Evolutionary conservation across 2,329 filamentous ascomycete genomes (phyloP), one percentile per base, ranked within the genome.

Genomic region (Neonectria hederae): DNA sequence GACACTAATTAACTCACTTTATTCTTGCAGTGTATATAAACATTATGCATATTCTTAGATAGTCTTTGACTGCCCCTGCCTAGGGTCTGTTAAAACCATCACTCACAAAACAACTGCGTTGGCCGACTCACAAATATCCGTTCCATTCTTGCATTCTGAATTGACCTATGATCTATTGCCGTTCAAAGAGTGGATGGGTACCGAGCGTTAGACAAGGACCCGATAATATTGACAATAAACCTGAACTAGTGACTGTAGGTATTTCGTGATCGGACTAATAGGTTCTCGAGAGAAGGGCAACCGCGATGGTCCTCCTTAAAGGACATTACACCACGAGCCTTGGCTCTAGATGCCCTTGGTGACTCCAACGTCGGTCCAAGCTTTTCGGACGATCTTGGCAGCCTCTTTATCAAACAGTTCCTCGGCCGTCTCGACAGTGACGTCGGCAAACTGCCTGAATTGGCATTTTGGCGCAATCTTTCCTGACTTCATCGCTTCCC

Each of bases 331-430:
- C 62, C 54, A 65, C 22, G 21, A 30, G 43, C 52, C 52, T 19
- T 58, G 28, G 7, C 59, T 45, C 63, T 71, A 72, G 55, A 61
- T 53, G 8, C 59, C 59, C 30, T 67, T 69, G 59, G 63, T 63
- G 26, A 86, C 83, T 7, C 83, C 83, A 19, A 86, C 84, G 22
- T 82, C 78, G 43, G 73, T 76, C 84, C 83, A 86, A 7, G 83
- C 82, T 57, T 82, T 76, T 51, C 79, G 79, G 4, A 86, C 80
- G 51, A 76, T 79, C 49, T 79, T 75, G n/a, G 81, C 81, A 1
- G 75, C 81, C 5, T 81, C 78, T 1, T 77, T 71, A 5, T 76
- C 81, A 63, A 80, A 85, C 17, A 80, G 71, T 48, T 82, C 78
- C 67, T 80, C 73, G 13, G 83, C 83, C 11, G 77, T 75, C n/a